Conservation (phyloP, 108 stramenopile genomes). For the Skeletonema potamos region DNA sequence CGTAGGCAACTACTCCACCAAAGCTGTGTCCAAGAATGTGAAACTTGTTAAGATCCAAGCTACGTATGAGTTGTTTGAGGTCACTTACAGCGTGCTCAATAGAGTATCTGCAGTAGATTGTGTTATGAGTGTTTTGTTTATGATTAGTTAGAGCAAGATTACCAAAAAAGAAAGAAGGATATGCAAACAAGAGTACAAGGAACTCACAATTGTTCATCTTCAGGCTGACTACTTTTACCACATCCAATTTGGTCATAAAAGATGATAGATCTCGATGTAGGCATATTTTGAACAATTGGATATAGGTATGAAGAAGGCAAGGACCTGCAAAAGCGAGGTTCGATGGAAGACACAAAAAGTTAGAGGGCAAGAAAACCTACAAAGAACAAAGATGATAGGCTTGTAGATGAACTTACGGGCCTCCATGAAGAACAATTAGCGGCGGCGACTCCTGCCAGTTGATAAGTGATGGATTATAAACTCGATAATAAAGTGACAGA, state of each 20-base stretch:
- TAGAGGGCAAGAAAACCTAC: background rate
- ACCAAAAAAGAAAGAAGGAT: background rate
- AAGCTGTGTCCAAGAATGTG: slow-evolving; percentile 47
- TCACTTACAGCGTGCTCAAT: slow-evolving; percentile 36
- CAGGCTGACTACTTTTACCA: slow-evolving; percentile 32
- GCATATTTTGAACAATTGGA: slow-evolving; percentile 40
- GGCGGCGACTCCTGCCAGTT: slow-evolving; percentile 36
- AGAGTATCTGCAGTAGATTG: slow-evolving; percentile 30
- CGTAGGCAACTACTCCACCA: slow-evolving; percentile 45
- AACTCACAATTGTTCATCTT: slow-evolving; percentile 38
- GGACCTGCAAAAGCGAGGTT: slow-evolving; percentile 16
- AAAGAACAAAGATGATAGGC: background rate
- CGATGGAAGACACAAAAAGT: background rate
- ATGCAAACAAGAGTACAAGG: background rate
- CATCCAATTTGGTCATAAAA: slow-evolving; percentile 58
- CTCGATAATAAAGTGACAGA: slow-evolving; percentile 30
- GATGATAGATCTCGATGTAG: slow-evolving; percentile 41
- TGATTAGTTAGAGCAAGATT: background rate
- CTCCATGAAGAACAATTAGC: slow-evolving; percentile 42
- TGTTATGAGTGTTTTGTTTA: background rate
- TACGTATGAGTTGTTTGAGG: slow-evolving; percentile 21
- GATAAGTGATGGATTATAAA: slow-evolving; percentile 41
- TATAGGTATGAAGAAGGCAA: slow-evolving; percentile 49
- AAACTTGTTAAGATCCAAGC: slow-evolving; percentile 23
- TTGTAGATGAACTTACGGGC: slow-evolving; percentile 37